These are phyloP conservation scores for Fusarium metavorans DNA, from an alignment of 2,329 filamentous ascomycete genomes.

Conservation along the genomic window DNA sequence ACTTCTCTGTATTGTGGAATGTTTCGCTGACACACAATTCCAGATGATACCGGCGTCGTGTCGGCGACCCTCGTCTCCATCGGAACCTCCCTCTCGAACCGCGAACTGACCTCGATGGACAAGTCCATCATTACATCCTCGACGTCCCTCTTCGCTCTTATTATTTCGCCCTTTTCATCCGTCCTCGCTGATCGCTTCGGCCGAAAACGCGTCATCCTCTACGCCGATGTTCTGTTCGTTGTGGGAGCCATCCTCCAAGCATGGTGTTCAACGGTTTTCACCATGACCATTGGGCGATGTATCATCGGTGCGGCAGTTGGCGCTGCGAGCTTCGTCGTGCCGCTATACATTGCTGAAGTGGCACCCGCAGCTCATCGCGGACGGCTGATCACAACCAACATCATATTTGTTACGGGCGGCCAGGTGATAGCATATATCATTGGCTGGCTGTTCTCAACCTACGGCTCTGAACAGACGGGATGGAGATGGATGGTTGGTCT, in stretches of 20 bases:
- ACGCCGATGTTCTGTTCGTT: slow-evolving; percentile 76
- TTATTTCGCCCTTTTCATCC: slow-evolving; percentile 73
- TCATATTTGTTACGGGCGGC: slow-evolving; percentile 86
- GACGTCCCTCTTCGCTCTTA: slow-evolving; percentile 74
- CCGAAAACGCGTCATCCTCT: slow-evolving; percentile 71
- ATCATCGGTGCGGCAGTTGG: slow-evolving; percentile 81
- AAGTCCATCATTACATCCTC: slow-evolving; percentile 79
- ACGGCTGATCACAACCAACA: slow-evolving; percentile 82
- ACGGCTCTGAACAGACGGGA: slow-evolving; percentile 64
- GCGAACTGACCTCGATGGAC: slow-evolving; percentile 70
- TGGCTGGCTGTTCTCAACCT: slow-evolving; percentile 79
- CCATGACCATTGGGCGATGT: slow-evolving; percentile 76
- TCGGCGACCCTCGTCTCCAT: slow-evolving; percentile 76
- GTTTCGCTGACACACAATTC: slow-evolving; percentile 13
- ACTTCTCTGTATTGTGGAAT: background rate
- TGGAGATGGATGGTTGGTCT: slow-evolving; percentile 96
- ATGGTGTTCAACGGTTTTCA: slow-evolving; percentile 64
- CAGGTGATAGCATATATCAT: slow-evolving; percentile 90
- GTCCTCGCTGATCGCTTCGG: slow-evolving; percentile 72
- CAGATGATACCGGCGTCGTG: slow-evolving; percentile 77
- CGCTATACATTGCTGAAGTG: slow-evolving; percentile 89
- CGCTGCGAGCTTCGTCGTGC: slow-evolving; percentile 83
- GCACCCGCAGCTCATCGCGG: slow-evolving; percentile 82
- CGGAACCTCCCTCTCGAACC: slow-evolving; percentile 67
- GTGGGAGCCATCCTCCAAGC: slow-evolving; percentile 76